These are phyloP conservation scores for Nadsonia fulvescens DNA, from an alignment of 805 yeast species.

Conservation along the genomic window DNA sequence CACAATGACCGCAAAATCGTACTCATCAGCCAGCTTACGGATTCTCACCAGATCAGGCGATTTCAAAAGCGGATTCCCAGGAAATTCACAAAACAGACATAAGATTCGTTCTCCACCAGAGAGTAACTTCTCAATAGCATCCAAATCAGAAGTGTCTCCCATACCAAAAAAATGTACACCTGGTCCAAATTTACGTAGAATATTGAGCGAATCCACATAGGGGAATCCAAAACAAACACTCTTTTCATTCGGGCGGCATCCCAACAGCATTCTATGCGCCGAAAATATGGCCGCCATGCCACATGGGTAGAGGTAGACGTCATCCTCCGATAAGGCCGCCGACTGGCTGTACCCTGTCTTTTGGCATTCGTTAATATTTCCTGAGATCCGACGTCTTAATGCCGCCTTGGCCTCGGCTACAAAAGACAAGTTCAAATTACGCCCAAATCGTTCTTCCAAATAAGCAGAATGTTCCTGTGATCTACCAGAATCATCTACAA, in stretches of 20 bases:
- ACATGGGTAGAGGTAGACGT: constrained; percentile 69
- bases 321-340: constrained; percentile 24
- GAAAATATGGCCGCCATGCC: constrained; percentile 89
- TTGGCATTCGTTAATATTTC: constrained; percentile 38
- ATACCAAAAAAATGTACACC: constrained; percentile 75
- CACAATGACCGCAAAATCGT: constrained; percentile 60
- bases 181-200: constrained; percentile 77
- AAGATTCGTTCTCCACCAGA: constrained; percentile 48
- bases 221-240: constrained; percentile 94
- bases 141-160: constrained; percentile 54
- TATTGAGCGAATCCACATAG: constrained; percentile 78
- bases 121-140: constrained; percentile 43
- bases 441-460: constrained; percentile 80
- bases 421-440: constrained; percentile 64
- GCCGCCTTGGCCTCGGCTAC: constrained; percentile 62
- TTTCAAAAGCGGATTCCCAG: constrained; percentile 80
- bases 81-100: constrained; percentile 80
- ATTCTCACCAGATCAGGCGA: constrained; percentile 63
- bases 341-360: too few species aligned
- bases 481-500: neutral
- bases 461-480: constrained; percentile 36
- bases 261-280: constrained; percentile 36
- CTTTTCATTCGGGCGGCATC: constrained; percentile 11
- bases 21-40: constrained; percentile 46
- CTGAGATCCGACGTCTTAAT: constrained; percentile 57